Evolutionary conservation across 495 filamentous ascomycete genomes (phyloP).

Genomic region (Xylaria palmicola): DNA sequence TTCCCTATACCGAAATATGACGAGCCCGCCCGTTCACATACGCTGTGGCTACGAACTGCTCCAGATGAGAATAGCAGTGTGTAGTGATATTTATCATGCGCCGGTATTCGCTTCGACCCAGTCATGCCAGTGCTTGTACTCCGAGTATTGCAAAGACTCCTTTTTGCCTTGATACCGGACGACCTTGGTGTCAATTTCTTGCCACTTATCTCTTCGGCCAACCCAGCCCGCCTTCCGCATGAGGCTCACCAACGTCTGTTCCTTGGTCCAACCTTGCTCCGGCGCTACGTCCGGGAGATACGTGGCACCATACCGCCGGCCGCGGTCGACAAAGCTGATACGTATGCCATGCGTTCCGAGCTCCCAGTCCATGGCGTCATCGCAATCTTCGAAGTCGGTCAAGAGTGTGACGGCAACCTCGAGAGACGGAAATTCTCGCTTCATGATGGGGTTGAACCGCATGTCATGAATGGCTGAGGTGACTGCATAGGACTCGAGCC

Average conservation of each 20-base stretch:
- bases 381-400: conserved; percentile 71
- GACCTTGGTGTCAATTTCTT: conserved; percentile 69
- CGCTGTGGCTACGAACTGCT: conserved; percentile 1
- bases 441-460: conserved; percentile 74
- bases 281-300: conserved; percentile 89
- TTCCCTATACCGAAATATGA: conserved; percentile 11
- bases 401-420: conserved; percentile 72
- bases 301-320: conserved; percentile 70
- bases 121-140: conserved; percentile 74
- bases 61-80: background rate
- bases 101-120: conserved; percentile 54
- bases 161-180: conserved; percentile 80
- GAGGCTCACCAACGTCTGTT: conserved; percentile 82
- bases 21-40: conserved; percentile 9
- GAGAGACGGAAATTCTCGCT: conserved; percentile 64
- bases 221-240: conserved; percentile 94
- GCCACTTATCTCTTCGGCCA: conserved; percentile 68
- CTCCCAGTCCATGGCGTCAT: conserved; percentile 78
- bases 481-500: conserved; percentile 77
- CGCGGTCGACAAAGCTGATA: conserved; percentile 69
- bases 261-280: conserved; percentile 95
- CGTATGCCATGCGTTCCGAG: conserved; percentile 82
- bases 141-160: conserved; percentile 64
- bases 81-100: conserved; percentile 6
- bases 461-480: conserved; percentile 88